Percentiles rank a stretch among this genome's conserved stretches.
phyloP scores from a whole-genome alignment of 2,329 filamentous ascomycete species.

The Penicillium italicum region DNA sequence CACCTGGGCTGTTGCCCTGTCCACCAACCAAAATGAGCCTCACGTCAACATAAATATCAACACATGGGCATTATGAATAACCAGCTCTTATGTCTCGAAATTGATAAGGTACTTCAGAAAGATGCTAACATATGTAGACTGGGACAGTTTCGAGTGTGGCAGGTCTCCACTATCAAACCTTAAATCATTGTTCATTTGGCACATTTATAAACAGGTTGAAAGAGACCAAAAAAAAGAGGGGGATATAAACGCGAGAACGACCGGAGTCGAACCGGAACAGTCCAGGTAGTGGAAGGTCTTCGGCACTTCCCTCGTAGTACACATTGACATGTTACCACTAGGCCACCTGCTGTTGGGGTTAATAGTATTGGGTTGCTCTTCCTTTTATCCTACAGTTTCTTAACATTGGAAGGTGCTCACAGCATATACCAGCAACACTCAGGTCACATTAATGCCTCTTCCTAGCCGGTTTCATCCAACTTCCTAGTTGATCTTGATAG shows the following conservation, averaged over 20 bases:
- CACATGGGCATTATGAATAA: not conserved
- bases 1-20: not conserved
- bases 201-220: not conserved
- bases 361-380: not conserved
- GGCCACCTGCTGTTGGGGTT: not conserved
- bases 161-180: not conserved
- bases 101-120: not conserved
- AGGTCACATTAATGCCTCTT: not conserved
- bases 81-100: not conserved
- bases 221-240: not conserved
- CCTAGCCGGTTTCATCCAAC: not conserved
- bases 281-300: not conserved
- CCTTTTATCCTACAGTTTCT: not conserved
- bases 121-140: not conserved
- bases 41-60: not conserved
- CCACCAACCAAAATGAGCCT: not conserved
- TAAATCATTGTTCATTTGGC: not conserved
- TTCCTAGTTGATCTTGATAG: constrained; percentile 43
- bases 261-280: not conserved
- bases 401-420: too few relatives aligned
- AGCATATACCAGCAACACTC: not conserved
- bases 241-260: not conserved
- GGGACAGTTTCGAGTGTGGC: not conserved
- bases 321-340: not conserved
- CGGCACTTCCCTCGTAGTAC: not conserved